Base-by-base conservation (phyloP, 2,329 filamentous ascomycete genomes). In the Coniochaeta prunicola region DNA sequence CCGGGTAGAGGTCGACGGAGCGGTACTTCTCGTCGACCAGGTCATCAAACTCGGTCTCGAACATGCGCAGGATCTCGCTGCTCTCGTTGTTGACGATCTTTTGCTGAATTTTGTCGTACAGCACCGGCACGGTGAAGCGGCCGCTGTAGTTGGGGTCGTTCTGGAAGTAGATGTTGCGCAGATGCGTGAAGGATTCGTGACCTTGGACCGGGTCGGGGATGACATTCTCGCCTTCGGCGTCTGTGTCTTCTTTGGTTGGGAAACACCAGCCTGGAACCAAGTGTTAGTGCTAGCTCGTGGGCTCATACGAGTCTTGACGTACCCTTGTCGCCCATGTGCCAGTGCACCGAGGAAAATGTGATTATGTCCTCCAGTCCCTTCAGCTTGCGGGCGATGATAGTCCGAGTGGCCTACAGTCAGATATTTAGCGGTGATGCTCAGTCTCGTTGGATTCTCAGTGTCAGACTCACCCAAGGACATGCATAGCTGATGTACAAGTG, bases 401-500 rank as follows among this genome's bases (percentile, higher is more conserved):
- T 88, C 48, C 94, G 87, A 69, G 91, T 91, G 5, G 93, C 92
- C 75, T 77, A n/a, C 1, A 31, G 57, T 38, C 3, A 26, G 17
- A 28, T 38, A 15, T 26, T 36, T 15, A 8, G 19, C 21, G 19
- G 13, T 4, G 21, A 53, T 3, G 13, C 3, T 30, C 6, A 5
- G n/a, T 54, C n/a, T 19, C 17, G 3, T 4, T 30, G 45, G 15
- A 17, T 3, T 9, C 17, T 9, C 21, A 21, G 42, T 28, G 45
- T n/a, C 4, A 13, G 17, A 67, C 74, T 57, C 66, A 79, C 87
- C 92, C 92, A 97, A 4, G 92, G 92, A 74, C 92, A 97, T 7
- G 92, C 92, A 74, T 96, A 96, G 68, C 89, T 93, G 65, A 96
- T 88, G 71, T 93, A 99, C 66, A 99, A 85, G 75, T 99, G 94